These are phyloP conservation scores for Cercophora sp. DNA, from an alignment of 495 filamentous ascomycete species.

Conservation along the genomic window DNA sequence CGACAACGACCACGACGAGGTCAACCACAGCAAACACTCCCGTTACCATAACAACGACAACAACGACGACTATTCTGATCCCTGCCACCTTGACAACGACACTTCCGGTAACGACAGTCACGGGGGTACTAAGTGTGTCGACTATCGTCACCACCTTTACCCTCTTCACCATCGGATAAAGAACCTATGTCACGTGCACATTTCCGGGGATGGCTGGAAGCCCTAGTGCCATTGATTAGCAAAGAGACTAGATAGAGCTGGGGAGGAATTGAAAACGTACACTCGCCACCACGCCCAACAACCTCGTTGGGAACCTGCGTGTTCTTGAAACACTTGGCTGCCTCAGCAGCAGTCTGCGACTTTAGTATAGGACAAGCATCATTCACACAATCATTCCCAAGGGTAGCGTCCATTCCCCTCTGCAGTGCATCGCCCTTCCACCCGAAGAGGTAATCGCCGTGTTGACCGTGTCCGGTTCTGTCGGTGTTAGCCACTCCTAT, in stretches of 20 bases:
- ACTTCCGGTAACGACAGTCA: no score
- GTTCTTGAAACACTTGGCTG: background rate
- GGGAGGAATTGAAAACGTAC: background rate
- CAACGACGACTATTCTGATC: no score
- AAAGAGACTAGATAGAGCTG: background rate
- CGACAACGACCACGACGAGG: no score
- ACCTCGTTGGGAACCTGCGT: background rate
- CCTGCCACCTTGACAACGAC: no score
- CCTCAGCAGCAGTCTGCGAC: background rate
- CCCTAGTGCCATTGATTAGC: background rate
- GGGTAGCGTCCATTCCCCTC: slow-evolving; percentile 27
- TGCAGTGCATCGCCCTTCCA: slow-evolving; percentile 41
- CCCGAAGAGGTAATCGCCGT: slow-evolving; percentile 42
- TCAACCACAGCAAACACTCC: no score
- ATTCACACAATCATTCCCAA: background rate
- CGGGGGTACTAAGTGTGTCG: no score
- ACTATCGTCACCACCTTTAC: no score
- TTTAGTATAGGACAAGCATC: background rate
- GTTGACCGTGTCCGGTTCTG: slow-evolving; percentile 36
- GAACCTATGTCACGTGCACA: background rate
- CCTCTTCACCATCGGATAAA: no score
- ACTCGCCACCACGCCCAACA: background rate
- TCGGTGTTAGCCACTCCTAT: no score
- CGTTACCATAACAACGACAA: no score
- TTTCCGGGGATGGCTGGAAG: background rate